Percentiles rank a stretch among this genome's conserved stretches.
These are phyloP conservation scores for Aspergillus clavatus DNA, from an alignment of 2,329 filamentous ascomycete genomes.

Conservation along the genomic window DNA sequence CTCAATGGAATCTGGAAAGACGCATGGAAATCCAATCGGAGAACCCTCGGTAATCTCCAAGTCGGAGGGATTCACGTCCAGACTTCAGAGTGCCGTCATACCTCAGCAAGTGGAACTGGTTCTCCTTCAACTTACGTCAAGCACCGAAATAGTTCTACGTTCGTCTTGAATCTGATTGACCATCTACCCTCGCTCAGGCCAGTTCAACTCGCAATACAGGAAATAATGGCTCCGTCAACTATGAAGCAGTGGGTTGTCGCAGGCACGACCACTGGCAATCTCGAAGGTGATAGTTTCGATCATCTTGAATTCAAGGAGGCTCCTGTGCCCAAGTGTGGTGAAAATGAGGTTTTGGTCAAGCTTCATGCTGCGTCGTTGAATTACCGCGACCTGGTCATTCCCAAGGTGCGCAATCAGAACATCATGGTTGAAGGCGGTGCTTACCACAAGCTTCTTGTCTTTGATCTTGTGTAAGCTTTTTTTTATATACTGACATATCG, in stretches of 20 bases:
- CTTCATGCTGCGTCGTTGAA: slow-evolving; percentile 49
- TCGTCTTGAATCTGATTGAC: no score
- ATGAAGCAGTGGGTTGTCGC: slow-evolving; percentile 53
- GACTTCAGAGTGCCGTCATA: background rate
- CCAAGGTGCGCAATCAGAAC: slow-evolving; percentile 34
- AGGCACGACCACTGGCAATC: slow-evolving; percentile 27
- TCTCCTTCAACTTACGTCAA: background rate
- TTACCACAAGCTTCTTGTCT: no score
- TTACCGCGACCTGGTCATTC: slow-evolving; percentile 47
- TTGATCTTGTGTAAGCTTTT: no score
- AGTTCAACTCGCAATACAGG: background rate
- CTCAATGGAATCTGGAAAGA: background rate
- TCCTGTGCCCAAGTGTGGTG: slow-evolving; percentile 57
- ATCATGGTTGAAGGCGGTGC: no score
- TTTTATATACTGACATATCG: slow-evolving; percentile 5
- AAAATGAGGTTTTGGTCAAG: slow-evolving; percentile 68
- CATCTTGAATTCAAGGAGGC: slow-evolving; percentile 52
- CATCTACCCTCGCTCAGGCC: no score
- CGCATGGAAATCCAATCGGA: background rate
- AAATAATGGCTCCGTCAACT: slow-evolving; percentile 39
- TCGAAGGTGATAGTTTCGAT: slow-evolving; percentile 51
- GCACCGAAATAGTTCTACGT: background rate
- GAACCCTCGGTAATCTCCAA: background rate
- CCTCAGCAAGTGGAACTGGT: background rate
- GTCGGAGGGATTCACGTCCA: background rate